Evolutionary conservation across 2,329 filamentous ascomycete genomes (phyloP).

Genomic region (Venturia asperata): DNA sequence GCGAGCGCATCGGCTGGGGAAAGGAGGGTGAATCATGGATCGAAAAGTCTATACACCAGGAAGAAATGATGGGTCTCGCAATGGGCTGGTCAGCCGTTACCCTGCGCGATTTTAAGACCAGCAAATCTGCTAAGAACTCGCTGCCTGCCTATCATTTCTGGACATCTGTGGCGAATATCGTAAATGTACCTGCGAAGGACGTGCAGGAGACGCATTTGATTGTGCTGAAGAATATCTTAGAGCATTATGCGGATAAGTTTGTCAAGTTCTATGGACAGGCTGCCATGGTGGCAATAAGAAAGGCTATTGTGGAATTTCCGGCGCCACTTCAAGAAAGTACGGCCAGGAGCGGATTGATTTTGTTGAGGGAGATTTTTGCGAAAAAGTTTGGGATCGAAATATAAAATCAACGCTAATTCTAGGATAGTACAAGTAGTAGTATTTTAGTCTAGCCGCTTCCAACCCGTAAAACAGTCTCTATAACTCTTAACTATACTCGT

Average conservation of each 20-base stretch:
- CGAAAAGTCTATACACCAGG: constrained; percentile 64
- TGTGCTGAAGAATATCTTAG: constrained; percentile 47
- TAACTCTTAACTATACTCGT: too few species aligned
- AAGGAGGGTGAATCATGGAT: constrained; percentile 27
- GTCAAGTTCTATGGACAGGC: constrained; percentile 73
- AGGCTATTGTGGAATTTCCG: constrained; percentile 70
- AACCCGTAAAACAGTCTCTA: too few species aligned
- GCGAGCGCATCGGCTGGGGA: constrained; percentile 62
- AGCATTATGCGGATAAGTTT: constrained; percentile 65
- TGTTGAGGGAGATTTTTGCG: constrained; percentile 17
- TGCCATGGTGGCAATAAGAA: constrained; percentile 61
- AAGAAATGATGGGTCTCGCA: constrained; percentile 76
- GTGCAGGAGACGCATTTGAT: constrained; percentile 42
- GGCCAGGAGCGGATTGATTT: constrained; percentile 10
- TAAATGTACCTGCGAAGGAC: constrained; percentile 60
- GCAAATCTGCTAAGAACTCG: constrained; percentile 56
- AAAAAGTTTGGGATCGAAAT: background rate
- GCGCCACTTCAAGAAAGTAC: constrained; percentile 23
- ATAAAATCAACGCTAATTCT: background rate
- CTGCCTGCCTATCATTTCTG: constrained; percentile 78
- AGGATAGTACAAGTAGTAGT: too few species aligned
- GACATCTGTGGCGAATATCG: constrained; percentile 65
- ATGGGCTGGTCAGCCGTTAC: constrained; percentile 79
- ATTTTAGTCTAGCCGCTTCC: too few species aligned
- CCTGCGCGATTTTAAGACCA: constrained; percentile 71